phyloP scores from a whole-genome alignment of 2,329 filamentous ascomycete species.

The Reticulascus tulasneorum region DNA sequence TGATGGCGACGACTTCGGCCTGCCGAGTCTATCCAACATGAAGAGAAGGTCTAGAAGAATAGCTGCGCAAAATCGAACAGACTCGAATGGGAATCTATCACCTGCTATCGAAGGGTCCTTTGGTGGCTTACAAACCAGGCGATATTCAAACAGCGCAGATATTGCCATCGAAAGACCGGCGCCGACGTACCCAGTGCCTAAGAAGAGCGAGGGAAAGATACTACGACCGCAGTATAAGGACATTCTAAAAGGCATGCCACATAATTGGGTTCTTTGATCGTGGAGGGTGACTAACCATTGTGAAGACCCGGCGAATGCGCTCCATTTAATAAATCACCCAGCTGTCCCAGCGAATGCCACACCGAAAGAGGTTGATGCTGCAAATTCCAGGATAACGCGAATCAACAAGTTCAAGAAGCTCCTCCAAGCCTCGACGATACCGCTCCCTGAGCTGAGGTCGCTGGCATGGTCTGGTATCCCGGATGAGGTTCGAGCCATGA shows the following conservation, averaged over 20 bases:
- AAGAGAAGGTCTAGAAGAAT: slow-evolving; percentile 63
- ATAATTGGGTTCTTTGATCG: neutral
- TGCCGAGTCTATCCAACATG: slow-evolving; percentile 90
- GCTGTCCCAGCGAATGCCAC: slow-evolving; percentile 68
- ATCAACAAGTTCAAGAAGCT: slow-evolving; percentile 99
- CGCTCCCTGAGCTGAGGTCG: slow-evolving; percentile 75
- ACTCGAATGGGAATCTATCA: slow-evolving; percentile 24
- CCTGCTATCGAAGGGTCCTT: slow-evolving; percentile 32
- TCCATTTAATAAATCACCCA: slow-evolving; percentile 91
- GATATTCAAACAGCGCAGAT: slow-evolving; percentile 82
- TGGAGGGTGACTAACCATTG: slow-evolving; percentile 13
- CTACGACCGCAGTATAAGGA: slow-evolving; percentile 97
- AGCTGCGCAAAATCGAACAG: slow-evolving; percentile 37
- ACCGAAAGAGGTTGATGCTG: slow-evolving; percentile 78
- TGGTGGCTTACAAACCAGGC: slow-evolving; percentile 40
- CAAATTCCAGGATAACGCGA: slow-evolving; percentile 81
- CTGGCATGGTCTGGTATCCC: slow-evolving; percentile 93
- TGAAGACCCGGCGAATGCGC: slow-evolving; percentile 78
- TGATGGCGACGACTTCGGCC: slow-evolving; percentile 90
- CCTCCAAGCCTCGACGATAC: slow-evolving; percentile 85
- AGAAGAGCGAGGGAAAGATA: slow-evolving; percentile 92
- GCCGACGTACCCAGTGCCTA: slow-evolving; percentile 79
- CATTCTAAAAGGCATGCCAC: slow-evolving; percentile 63
- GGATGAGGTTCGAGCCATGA: slow-evolving; percentile 93
- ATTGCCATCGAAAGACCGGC: slow-evolving; percentile 87